Percentiles rank a stretch among this genome's conserved stretches.
Evolutionary conservation across 257 asterid genomes (phyloP).

Genomic region (Buddleja alternifolia): DNA sequence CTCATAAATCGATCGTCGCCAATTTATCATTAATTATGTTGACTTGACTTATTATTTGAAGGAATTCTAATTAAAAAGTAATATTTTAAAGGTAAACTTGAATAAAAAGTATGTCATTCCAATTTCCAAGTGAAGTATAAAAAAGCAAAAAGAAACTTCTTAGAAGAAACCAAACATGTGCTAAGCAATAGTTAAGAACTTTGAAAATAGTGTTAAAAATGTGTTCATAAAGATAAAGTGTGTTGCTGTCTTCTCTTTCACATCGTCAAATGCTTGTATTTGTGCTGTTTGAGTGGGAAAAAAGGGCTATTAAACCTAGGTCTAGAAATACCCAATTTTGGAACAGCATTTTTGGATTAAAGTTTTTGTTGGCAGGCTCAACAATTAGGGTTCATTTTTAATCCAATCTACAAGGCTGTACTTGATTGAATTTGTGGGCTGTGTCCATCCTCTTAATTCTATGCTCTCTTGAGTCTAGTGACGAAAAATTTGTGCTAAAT

Average conservation of each 20-base stretch:
- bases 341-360: constrained; percentile 31
- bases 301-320: constrained; percentile 18
- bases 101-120: not conserved
- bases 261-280: not conserved
- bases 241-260: not conserved
- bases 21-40: no score
- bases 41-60: no score
- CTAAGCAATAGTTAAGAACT: not conserved
- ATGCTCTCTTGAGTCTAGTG: no score
- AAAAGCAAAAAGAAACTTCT: not conserved
- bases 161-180: not conserved
- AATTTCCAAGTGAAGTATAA: not conserved
- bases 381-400: not conserved
- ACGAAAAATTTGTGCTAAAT: no score
- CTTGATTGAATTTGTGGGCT: no score
- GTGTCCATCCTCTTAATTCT: no score
- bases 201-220: no score
- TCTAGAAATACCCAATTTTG: constrained; percentile 29
- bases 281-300: constrained; percentile 8
- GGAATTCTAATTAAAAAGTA: no score
- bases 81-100: no score
- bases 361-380: not conserved
- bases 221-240: not conserved
- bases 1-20: no score
- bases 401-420: constrained; percentile 24